Evolutionary conservation across 495 filamentous ascomycete species (phyloP).

Genomic region (Lasiosphaeria ovina): DNA sequence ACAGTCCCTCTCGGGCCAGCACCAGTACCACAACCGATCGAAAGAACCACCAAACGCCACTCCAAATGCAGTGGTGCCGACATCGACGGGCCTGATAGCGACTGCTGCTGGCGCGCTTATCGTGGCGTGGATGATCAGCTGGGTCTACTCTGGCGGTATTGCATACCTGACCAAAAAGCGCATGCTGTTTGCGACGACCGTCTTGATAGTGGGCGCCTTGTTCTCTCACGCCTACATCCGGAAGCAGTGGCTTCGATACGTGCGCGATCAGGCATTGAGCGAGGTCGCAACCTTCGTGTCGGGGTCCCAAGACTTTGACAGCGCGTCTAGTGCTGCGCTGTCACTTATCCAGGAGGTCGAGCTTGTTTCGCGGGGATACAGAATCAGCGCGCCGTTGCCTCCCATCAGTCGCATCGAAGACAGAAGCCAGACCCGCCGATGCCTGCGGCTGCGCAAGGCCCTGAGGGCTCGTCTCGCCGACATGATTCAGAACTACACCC

Average conservation of each 20-base stretch:
- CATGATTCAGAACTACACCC: conserved; percentile 66
- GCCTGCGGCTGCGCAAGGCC: conserved; percentile 70
- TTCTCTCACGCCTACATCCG: conserved; percentile 70
- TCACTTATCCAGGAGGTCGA: conserved; percentile 95
- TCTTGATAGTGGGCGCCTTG: conserved; percentile 54
- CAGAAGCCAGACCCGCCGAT: conserved; percentile 71
- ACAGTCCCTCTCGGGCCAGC: conserved; percentile 41
- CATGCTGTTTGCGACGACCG: conserved; percentile 56
- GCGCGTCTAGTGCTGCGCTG: conserved; percentile 73
- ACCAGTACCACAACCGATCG: conserved; percentile 16
- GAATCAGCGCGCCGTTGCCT: conserved; percentile 84
- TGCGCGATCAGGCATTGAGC: conserved; percentile 72
- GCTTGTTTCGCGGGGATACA: conserved; percentile 89
- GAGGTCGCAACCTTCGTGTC: conserved; percentile 71
- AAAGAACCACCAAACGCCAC: conserved; percentile 8
- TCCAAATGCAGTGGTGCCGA: conserved; percentile 17
- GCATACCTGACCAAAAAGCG: conserved; percentile 51
- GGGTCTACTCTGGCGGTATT: conserved; percentile 52
- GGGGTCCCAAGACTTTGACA: conserved; percentile 79
- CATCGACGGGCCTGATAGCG: conserved; percentile 43
- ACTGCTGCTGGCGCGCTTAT: conserved; percentile 61
- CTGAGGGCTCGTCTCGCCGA: conserved; percentile 66
- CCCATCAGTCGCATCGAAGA: conserved; percentile 82
- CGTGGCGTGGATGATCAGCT: conserved; percentile 71
- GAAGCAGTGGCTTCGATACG: conserved; percentile 80